A percentile compares a stretch with the other conserved stretches of the same genome.
Evolutionary conservation across 2,329 filamentous ascomycete genomes (phyloP).

Genomic region (Exserohilum rostratum): DNA sequence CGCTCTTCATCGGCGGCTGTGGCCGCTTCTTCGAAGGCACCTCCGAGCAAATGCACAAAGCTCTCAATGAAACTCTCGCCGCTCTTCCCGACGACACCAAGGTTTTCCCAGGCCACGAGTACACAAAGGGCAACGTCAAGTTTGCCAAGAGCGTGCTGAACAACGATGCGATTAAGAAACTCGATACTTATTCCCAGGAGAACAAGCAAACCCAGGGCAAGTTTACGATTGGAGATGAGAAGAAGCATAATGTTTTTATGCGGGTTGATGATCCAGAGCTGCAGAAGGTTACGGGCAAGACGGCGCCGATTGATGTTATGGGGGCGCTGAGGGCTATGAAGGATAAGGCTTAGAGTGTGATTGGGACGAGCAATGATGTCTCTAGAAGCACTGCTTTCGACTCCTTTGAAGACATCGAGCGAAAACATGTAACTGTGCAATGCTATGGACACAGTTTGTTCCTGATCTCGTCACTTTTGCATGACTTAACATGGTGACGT

Average conservation of each 20-base stretch:
- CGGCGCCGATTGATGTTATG: slow-evolving; percentile 83
- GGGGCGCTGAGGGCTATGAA: slow-evolving; percentile 86
- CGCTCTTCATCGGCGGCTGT: slow-evolving; percentile 92
- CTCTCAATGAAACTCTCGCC: slow-evolving; percentile 83
- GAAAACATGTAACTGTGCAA: neutral
- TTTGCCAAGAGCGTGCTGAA: slow-evolving; percentile 80
- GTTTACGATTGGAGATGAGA: slow-evolving; percentile 97
- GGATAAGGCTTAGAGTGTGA: slow-evolving; percentile 57
- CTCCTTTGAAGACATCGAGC: no score
- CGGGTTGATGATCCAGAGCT: slow-evolving; percentile 83
- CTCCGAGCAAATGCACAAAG: slow-evolving; percentile 84
- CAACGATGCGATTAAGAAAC: slow-evolving; percentile 72
- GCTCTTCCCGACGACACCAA: slow-evolving; percentile 86
- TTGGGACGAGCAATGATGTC: neutral
- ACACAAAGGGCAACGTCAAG: slow-evolving; percentile 95
- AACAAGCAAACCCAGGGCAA: slow-evolving; percentile 92
- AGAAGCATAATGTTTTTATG: slow-evolving; percentile 98
- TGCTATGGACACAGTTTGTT: neutral
- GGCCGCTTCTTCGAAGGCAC: slow-evolving; percentile 95
- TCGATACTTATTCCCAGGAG: slow-evolving; percentile 75
- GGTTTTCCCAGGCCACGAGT: slow-evolving; percentile 95
- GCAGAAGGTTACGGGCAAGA: slow-evolving; percentile 82
- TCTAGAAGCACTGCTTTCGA: neutral
- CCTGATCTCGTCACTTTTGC: neutral
- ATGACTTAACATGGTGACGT: neutral